Base-by-base conservation (phyloP, 1,284 basidiomycete genomes). In the Psilocybe mexicana region DNA sequence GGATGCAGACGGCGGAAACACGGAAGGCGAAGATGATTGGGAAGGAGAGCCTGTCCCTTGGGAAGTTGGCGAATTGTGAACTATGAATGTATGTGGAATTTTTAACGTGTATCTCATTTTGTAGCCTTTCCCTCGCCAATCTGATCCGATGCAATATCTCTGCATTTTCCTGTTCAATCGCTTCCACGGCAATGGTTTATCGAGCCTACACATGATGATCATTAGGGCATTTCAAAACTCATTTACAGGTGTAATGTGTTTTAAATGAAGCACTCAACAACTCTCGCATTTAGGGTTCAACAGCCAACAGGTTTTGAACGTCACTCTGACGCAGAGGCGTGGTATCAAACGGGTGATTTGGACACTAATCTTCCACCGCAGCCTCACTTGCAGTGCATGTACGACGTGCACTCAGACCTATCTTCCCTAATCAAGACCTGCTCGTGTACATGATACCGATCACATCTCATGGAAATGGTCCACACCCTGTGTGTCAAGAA, bases 31-130 rank as follows among this genome's bases (percentile, higher is more conserved):
- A 67, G 88, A 90, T 48, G 90, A 92, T 61, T 92, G 90, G 90
- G 89, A 91, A 70, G 85, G 86, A 26, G 90, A 91, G 69, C 86
- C 87, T 40, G 79, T 90, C 42, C 86, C 89, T 60, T 92, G 89
- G 89, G 87, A 87, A 71, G 78, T 82, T 14, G 89, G 84, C 49
- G 89, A 91, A 68, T 66, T 92, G 68, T 90, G 62, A 65, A 47
- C 54, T 55, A 43, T 54, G 25, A 54, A 62, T 44, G 62, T 63
- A 63, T 62, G 64, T 65, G 53, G 54, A 55, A 57, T 44, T 58
- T 40, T 53, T 43, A 62, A 61, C 60, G 56, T 65, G 61, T 63
- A 61, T 57, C 59, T 62, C 60, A 58, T 61, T 55, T 38, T 60
- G 59, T 63, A 60, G 60, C 58, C 50, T 60, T 62, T 54, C 59